phyloP scores from a whole-genome alignment of 106 monocot genomes.

The Acorus calamus region DNA sequence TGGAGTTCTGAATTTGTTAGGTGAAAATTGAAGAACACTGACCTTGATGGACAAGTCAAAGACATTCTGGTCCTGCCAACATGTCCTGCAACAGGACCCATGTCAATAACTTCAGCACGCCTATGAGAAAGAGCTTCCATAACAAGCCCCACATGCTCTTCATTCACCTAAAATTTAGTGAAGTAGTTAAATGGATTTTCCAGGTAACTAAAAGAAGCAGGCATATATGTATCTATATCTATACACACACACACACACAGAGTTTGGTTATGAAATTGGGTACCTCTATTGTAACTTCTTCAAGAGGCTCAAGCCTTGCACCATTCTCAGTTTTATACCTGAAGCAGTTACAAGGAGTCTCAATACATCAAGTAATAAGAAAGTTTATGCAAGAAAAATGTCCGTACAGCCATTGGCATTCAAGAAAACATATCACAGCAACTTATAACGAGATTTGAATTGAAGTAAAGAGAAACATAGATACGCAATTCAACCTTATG shows the following conservation, averaged over 20 bases:
- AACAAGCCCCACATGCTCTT: slow-evolving; percentile 97
- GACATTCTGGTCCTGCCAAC: slow-evolving; percentile 66
- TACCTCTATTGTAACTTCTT: slow-evolving; percentile 99
- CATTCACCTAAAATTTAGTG: slow-evolving; percentile 54
- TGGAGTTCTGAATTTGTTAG: no score
- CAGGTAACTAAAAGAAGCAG: no score
- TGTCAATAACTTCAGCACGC: slow-evolving; percentile 78
- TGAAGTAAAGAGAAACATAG: no score
- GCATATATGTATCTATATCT: no score
- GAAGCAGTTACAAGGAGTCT: slow-evolving; percentile 1
- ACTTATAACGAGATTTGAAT: no score
- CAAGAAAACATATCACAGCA: no score
- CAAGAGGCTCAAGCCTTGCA: slow-evolving; percentile 81
- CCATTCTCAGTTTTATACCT: slow-evolving; percentile 89
- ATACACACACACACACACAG: no score
- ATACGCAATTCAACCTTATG: no score
- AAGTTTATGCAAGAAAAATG: no score
- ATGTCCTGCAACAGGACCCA: slow-evolving; percentile 89
- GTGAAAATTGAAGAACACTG: background rate
- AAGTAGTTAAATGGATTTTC: no score
- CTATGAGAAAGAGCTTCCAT: slow-evolving; percentile 99
- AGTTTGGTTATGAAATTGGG: background rate
- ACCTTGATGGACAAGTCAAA: slow-evolving; percentile 97
- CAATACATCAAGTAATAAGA: background rate
- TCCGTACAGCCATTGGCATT: no score